A percentile compares a stretch with the other conserved stretches of the same genome.
Conservation (phyloP, 768 basidiomycete species). For the Lactarius hatsudake region DNA sequence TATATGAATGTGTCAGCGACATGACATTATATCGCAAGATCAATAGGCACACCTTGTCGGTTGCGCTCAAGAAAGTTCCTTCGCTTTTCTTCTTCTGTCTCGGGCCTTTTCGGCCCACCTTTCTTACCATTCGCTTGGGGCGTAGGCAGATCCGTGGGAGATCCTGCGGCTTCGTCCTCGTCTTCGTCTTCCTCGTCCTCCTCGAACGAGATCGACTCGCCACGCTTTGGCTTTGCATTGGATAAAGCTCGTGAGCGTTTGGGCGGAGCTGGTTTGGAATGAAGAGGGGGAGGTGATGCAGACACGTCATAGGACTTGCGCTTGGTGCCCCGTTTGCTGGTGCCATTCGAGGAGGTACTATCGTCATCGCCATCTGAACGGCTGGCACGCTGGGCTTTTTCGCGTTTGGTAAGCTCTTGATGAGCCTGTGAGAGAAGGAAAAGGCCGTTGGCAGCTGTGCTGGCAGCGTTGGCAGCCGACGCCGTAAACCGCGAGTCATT, state of each 20-base stretch:
- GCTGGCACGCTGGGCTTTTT: conserved; percentile 71
- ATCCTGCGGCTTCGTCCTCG: conserved; percentile 36
- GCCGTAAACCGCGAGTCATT: conserved; percentile 32
- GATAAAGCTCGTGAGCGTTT: conserved; percentile 40
- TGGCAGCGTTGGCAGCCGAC: conserved; percentile 56
- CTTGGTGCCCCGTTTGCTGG: conserved; percentile 59
- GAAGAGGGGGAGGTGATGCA: conserved; percentile 30
- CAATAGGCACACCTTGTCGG: conserved; percentile 74
- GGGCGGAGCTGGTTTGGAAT: conserved; percentile 21
- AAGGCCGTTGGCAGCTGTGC: conserved; percentile 83
- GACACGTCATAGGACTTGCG: conserved; percentile 59
- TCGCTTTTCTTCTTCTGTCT: conserved; percentile 98
- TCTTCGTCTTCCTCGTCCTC: conserved; percentile 38
- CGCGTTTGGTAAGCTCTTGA: conserved; percentile 94
- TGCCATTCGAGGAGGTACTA: conserved; percentile 29
- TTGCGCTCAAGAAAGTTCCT: conserved; percentile 97
- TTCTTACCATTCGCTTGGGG: conserved; percentile 28
- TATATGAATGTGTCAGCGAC: conserved; percentile 13
- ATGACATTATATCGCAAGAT: conserved; percentile 14
- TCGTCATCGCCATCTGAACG: conserved; percentile 34
- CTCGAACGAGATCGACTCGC: conserved; percentile 30
- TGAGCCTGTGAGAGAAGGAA: conserved; percentile 94
- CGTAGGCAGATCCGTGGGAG: conserved; percentile 7
- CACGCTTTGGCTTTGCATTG: conserved; percentile 30
- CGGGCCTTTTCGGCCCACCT: conserved; percentile 63